These are phyloP conservation scores for Syncephalis fuscata DNA, from an alignment of 371 early-diverging fungal species.

Conservation along the genomic window DNA sequence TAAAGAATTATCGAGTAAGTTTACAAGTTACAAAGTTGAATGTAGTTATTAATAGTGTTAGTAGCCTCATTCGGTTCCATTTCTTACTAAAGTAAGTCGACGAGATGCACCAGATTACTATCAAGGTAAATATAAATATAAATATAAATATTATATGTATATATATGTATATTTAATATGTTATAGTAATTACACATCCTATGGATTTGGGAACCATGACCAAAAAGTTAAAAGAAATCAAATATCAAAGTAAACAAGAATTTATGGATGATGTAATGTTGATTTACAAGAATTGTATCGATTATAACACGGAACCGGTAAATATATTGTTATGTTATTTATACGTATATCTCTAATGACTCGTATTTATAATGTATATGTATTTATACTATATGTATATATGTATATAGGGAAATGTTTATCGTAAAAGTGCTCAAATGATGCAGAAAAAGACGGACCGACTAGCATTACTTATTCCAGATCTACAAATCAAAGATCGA, in stretches of 20 bases:
- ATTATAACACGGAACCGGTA: constrained; percentile 59
- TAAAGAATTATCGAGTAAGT: constrained; percentile 51
- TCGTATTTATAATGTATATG: too few species aligned
- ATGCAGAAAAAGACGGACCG: constrained; percentile 61
- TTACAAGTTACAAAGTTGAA: too few species aligned
- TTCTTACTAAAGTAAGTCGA: constrained; percentile 78
- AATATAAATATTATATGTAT: too few species aligned
- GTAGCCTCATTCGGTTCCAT: constrained; percentile 55
- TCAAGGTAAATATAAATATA: too few species aligned
- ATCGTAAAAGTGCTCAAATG: constrained; percentile 66
- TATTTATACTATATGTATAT: too few species aligned
- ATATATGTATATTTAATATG: too few species aligned
- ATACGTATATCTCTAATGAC: too few species aligned
- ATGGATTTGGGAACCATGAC: constrained; percentile 88
- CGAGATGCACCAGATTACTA: constrained; percentile 92
- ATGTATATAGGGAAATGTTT: constrained; percentile 20
- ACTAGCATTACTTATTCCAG: constrained; percentile 65
- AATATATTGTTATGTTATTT: constrained; percentile 1
- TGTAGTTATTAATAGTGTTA: too few species aligned
- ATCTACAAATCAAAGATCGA: constrained; percentile 47
- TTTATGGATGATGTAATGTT: constrained; percentile 64
- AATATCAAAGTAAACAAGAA: constrained; percentile 59
- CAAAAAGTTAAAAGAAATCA: constrained; percentile 50
- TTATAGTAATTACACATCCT: constrained; percentile 64
- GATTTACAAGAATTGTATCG: constrained; percentile 71